Base-by-base conservation (phyloP, 352 stramenopile species). In the Saprolegnia diclina region DNA sequence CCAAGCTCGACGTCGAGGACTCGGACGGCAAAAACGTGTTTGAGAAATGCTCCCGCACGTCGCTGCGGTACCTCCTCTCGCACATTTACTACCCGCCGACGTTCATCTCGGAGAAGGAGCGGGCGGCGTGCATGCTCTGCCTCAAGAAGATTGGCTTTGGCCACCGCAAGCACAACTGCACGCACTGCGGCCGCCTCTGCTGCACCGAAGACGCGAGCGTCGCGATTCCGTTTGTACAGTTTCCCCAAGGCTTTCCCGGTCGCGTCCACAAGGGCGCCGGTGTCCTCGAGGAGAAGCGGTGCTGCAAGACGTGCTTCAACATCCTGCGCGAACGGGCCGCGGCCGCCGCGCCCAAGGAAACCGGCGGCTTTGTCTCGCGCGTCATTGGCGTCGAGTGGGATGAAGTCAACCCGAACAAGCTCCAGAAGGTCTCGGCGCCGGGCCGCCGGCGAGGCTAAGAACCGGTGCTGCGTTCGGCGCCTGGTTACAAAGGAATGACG, bases 81-180 rank as follows among this genome's bases (percentile, higher is more conserved):
- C 86, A 94, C 72, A 90, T 94, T 64, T 91, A 94, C 77, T 94
- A 90, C 74, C 86, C 86, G 21, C 86, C 86, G 24, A 94, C 86
- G 56, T 87, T 90, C 74, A 94, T 94, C 65, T 91, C 82, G 38
- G 82, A 87, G 68, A 94, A 94, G 70, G 86, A 94, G 72, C 84
- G 86, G 42, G 71, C 72, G 32, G 82, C 86, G 56, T 94, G 86
- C 74, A 94, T 94, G 86, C 63, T 94, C 46, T 94, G 86, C 76
- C 75, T 77, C 52, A 90, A 92, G 75, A 94, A 94, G 74, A 79
- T 92, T 76, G 89, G 88, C 68, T 94, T 94, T 70, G 82, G 84
- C n/a, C 73, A 85, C 62, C 84, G 86, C 61, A 91, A 94, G 76
- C 77, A 81, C 76, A 92, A 94, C 72, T 94, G 86, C 81, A 92